Evolutionary conservation across 192 early-diverging fungal genomes (phyloP), one percentile per base, ranked within the genome.

Genomic region (Coemansia sp.): DNA sequence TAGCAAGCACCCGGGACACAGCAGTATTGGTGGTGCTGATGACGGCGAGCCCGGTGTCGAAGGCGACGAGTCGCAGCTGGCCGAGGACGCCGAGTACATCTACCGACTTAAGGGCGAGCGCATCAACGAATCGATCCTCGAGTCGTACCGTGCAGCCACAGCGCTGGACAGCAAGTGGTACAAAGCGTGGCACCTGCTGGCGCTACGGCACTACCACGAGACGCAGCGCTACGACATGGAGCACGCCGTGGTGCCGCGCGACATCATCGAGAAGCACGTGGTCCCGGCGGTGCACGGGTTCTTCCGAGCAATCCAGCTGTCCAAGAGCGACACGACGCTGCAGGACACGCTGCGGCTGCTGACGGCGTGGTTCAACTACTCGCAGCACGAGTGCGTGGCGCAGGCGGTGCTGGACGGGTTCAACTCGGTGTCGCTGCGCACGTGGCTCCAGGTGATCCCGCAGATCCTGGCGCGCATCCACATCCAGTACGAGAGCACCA

Each of bases 121-220:
- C 21, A 67, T 76, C 25, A 53, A 64, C 52, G 64, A 75, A 43
- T 58, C 93, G 23, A 95, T 97, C 21, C 64, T 98, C 37, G 67
- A 84, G 52, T 92, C 92, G 2, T 95, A 93, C 66, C 75, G 86
- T 0, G 87, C 92, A 8, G 96, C 96, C 0, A 96, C 93, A 8
- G 85, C 89, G 44, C 86, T 91, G 80, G 93, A 96, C 78, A 84
- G 84, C 73, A 84, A 93, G 47, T 97, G 93, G 93, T 97, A 99
- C 83, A 98, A 88, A 61, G 95, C 94, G n/a, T 99, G 95, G 95
- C 96, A 99, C 57, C 85, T 91, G 25, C 94, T 94, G 91, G 96
- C 94, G 17, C 70, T 96, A 18, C 87, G 88, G 8, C 73, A 77
- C 37, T 96, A 95, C 67, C 93, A 93, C 67, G 94, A 99, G 65